Base-by-base conservation (phyloP, 1,139 yeast species). In the Debaryomyces fabryi region DNA sequence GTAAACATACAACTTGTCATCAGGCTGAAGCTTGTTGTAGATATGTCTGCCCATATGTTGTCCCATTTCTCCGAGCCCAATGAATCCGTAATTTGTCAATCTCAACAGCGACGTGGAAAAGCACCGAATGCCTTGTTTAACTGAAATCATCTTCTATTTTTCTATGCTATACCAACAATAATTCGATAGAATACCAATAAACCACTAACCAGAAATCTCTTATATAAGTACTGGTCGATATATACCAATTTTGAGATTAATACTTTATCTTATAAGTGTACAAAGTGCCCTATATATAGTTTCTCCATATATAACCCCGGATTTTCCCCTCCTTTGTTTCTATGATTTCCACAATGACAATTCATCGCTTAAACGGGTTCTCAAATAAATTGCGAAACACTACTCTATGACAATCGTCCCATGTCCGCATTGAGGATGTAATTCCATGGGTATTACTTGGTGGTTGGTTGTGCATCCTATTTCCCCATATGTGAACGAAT, bases 31-130 rank as follows among this genome's bases (percentile, higher is more conserved):
- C 50, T 77, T 69, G 46, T 69, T 64, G 54, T 76, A 74, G 33
- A 81, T 69, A 54, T 81, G 83, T 53, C 75, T 67, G 18, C 85
- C 85, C 86, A 81, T 81, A 53, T 79, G 79, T 50, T 76, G 78
- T 49, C 86, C 83, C 86, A 81, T 81, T 50, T 79, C 79, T 18
- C 86, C 86, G 24, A 81, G 69, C 12, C 86, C 86, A 40, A 81
- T 73, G 62, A 81, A 81, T 18, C 85, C 86, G 56, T 72, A 75
- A 50, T 63, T 70, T 51, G 69, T 41, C 36, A 27, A 30, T 21
- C 18, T 36, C 21, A 36, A 13, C 42, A 13, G 46, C 39, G 39
- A 20, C 16, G 36, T 36, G 10, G 46, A 36, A 30, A 37, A 23
- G 29, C 39, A 15, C 20, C 46, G 34, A 25, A 30, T 21, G 5